These are phyloP conservation scores for Solanum lycopersicoides DNA, from an alignment of 257 asterid species.

Conservation along the genomic window DNA sequence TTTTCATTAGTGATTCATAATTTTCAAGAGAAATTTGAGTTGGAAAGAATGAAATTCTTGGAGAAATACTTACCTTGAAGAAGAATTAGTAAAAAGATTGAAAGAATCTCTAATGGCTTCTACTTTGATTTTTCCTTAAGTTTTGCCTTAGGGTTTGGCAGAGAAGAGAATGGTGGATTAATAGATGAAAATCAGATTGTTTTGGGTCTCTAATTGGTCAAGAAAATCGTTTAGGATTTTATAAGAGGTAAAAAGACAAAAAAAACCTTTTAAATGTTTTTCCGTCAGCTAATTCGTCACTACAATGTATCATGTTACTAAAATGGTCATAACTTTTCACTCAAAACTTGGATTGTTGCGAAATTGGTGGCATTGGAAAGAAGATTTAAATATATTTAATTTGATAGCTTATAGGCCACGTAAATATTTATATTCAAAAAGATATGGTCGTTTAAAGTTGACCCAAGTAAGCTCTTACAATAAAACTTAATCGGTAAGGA, in stretches of 20 bases:
- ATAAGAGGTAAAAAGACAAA: neutral
- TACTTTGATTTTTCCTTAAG: neutral
- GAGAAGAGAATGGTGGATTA: neutral
- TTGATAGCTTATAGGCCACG: neutral
- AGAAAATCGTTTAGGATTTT: no score
- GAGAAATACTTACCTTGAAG: neutral
- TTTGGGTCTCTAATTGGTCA: no score
- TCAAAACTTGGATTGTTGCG: neutral
- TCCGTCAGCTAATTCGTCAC: no score
- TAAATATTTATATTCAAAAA: no score
- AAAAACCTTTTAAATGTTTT: neutral
- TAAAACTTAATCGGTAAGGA: neutral
- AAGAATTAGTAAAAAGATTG: no score
- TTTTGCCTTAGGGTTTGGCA: neutral
- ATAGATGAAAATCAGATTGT: neutral
- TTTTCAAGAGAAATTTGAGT: neutral
- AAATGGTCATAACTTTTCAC: neutral
- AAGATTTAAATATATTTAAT: no score
- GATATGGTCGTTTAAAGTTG: neutral
- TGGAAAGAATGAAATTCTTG: neutral
- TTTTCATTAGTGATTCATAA: neutral
- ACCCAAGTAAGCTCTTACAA: neutral
- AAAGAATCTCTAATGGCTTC: neutral
- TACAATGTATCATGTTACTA: neutral
- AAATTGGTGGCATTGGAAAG: neutral